Evolutionary conservation across 108 stramenopile genomes (phyloP).

Genomic region (Pseudonitzschia delicatissima): DNA sequence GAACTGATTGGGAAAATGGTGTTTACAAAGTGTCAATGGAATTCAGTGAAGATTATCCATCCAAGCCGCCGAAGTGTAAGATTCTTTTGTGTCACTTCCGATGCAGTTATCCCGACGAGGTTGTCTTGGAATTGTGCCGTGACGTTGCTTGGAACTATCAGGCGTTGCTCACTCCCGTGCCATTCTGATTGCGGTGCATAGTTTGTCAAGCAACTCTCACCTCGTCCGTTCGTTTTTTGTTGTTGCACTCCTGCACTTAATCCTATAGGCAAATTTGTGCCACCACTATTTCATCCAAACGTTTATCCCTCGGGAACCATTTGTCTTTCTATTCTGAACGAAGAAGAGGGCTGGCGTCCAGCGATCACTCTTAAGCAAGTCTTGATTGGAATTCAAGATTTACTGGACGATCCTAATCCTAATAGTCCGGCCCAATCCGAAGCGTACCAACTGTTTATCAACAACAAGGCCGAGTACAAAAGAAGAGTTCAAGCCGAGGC

Average conservation of each 20-base stretch:
- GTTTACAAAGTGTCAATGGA: constrained; percentile 96
- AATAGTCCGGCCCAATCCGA: constrained; percentile 93
- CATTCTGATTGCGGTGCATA: too few relatives aligned
- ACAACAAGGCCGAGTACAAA: constrained; percentile 85
- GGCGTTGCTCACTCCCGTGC: too few relatives aligned
- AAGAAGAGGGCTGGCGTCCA: constrained; percentile 99
- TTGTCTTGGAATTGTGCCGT: too few relatives aligned
- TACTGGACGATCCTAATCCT: constrained; percentile 94
- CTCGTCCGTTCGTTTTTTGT: background rate
- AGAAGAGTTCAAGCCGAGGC: constrained; percentile 85
- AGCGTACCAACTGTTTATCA: constrained; percentile 89
- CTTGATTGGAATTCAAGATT: constrained; percentile 96
- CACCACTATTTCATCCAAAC: constrained; percentile 60
- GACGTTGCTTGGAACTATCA: too few relatives aligned
- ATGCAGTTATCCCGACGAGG: too few relatives aligned
- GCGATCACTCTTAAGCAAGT: constrained; percentile 97
- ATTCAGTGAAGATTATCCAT: constrained; percentile 96
- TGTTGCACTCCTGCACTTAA: background rate
- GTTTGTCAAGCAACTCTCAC: too few relatives aligned
- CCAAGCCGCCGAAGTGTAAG: constrained; percentile 98
- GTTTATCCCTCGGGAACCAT: constrained; percentile 95
- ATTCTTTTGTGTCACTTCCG: constrained; percentile 32
- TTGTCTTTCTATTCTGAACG: constrained; percentile 96
- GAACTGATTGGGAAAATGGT: constrained; percentile 96
- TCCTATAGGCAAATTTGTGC: constrained; percentile 46